These are phyloP conservation scores for Paramecium pentaurelia DNA, from an alignment of 73 alveolate species.

Conservation along the genomic window DNA sequence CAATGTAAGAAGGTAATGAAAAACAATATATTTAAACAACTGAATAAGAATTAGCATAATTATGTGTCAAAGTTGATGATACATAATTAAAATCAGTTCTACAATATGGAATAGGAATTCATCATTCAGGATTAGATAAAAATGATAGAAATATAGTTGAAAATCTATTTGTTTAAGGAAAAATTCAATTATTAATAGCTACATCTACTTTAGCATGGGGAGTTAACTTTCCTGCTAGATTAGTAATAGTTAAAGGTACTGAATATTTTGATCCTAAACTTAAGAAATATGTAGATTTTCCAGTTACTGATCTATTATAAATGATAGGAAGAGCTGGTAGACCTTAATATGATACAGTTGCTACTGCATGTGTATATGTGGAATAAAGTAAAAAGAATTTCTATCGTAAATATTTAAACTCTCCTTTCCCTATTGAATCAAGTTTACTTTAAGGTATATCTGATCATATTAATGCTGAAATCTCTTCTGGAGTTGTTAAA, in stretches of 20 bases:
- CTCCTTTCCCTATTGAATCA: constrained; percentile 99
- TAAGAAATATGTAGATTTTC: constrained; percentile 98
- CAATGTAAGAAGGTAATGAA: constrained; percentile 65
- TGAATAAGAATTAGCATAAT: constrained; percentile 65
- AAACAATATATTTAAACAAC: constrained; percentile 70
- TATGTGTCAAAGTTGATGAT: constrained; percentile 77
- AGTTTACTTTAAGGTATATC: constrained; percentile 88
- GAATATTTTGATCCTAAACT: constrained; percentile 98
- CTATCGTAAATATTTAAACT: constrained; percentile 95
- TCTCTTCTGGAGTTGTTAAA: constrained; percentile 92
- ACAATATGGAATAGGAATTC: constrained; percentile 97
- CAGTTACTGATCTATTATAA: constrained; percentile 86
- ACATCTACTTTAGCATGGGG: constrained; percentile 99
- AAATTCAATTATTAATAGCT: constrained; percentile 94
- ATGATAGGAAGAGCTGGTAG: constrained; percentile 99
- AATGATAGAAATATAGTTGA: constrained; percentile 98
- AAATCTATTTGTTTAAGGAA: constrained; percentile 92
- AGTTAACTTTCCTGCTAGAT: constrained; percentile 96
- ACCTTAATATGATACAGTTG: constrained; percentile 96
- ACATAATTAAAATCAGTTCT: constrained; percentile 83
- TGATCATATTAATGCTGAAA: constrained; percentile 99
- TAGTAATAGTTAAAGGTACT: constrained; percentile 98
- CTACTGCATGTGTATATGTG: constrained; percentile 91
- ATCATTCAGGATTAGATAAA: constrained; percentile 99
- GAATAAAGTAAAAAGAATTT: constrained; percentile 98